phyloP scores from a whole-genome alignment of 495 filamentous ascomycete species.

The Penicillium desertorum region DNA sequence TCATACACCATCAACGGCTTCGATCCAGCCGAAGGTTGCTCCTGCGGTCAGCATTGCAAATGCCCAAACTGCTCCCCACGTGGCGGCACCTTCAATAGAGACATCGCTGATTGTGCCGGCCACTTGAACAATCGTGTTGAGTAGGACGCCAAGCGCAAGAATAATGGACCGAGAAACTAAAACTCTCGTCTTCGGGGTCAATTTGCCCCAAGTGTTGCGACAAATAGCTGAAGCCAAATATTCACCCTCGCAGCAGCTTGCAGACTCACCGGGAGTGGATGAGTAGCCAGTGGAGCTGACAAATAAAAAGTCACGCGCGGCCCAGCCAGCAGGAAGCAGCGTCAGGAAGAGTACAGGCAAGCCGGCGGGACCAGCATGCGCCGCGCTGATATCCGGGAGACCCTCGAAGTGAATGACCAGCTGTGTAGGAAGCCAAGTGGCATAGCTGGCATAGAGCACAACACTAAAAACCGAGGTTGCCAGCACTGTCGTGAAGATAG shows the following conservation, averaged over 20 bases:
- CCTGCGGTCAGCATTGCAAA: slow-evolving; percentile 59
- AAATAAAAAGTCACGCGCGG: slow-evolving; percentile 72
- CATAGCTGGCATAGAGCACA: slow-evolving; percentile 60
- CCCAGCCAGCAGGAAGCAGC: slow-evolving; percentile 64
- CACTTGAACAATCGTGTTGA: slow-evolving; percentile 65
- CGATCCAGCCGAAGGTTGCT: slow-evolving; percentile 59
- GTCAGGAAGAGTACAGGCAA: slow-evolving; percentile 49
- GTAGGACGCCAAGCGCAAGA: slow-evolving; percentile 54
- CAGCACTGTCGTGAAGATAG: slow-evolving; percentile 61
- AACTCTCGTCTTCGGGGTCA: slow-evolving; percentile 61
- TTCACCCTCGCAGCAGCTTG: slow-evolving; percentile 57
- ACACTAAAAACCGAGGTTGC: slow-evolving; percentile 67
- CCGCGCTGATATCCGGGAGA: slow-evolving; percentile 61
- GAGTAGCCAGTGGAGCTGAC: slow-evolving; percentile 58
- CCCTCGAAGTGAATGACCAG: slow-evolving; percentile 69
- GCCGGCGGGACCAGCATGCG: slow-evolving; percentile 55
- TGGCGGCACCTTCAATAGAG: slow-evolving; percentile 62
- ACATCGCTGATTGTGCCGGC: slow-evolving; percentile 63
- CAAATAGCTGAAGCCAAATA: slow-evolving; percentile 56
- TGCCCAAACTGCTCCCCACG: slow-evolving; percentile 71
- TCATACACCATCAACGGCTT: slow-evolving; percentile 49
- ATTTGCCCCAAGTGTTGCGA: slow-evolving; percentile 50
- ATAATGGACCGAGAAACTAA: slow-evolving; percentile 62
- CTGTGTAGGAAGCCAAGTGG: slow-evolving; percentile 62
- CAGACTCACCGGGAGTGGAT: slow-evolving; percentile 49